Evolutionary conservation across 345 rosid genomes (phyloP).

Genomic region (Stellera chamaejasme): DNA sequence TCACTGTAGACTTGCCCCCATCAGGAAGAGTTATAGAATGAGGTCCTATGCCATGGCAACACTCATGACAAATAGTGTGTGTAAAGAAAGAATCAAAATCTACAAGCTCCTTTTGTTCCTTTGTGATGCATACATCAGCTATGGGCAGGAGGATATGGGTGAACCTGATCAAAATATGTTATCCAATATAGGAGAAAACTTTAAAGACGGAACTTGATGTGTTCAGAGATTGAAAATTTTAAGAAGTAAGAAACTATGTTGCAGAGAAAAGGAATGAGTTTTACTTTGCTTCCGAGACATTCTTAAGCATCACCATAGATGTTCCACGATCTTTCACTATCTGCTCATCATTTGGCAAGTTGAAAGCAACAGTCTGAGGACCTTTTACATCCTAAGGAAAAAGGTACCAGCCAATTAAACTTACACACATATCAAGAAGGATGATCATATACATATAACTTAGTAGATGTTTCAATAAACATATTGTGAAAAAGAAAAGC

Average conservation of each 20-base stretch:
- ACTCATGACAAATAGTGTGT: slow-evolving; percentile 89
- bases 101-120: slow-evolving; percentile 66
- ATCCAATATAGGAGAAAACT: too few relatives aligned
- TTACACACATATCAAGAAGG: background rate
- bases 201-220: too few relatives aligned
- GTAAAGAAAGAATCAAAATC: slow-evolving; percentile 97
- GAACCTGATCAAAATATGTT: slow-evolving; percentile 45
- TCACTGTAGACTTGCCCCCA: slow-evolving; percentile 78
- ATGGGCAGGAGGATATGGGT: slow-evolving; percentile 79
- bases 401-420: slow-evolving; percentile 15
- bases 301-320: slow-evolving; percentile 95
- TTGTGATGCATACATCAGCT: slow-evolving; percentile 53
- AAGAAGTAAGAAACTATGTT: slow-evolving; percentile 6
- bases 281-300: slow-evolving; percentile 85
- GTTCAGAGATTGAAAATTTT: background rate
- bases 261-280: slow-evolving; percentile 3
- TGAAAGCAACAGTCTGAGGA: slow-evolving; percentile 95
- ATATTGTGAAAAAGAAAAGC: background rate
- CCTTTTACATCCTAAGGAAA: slow-evolving; percentile 80
- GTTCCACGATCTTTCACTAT: slow-evolving; percentile 89
- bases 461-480: background rate
- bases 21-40: slow-evolving; percentile 83
- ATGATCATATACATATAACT: background rate
- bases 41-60: slow-evolving; percentile 97
- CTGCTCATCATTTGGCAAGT: slow-evolving; percentile 90